phyloP scores from a whole-genome alignment of 192 early-diverging fungal genomes.

The Rhizophagus clarus region DNA sequence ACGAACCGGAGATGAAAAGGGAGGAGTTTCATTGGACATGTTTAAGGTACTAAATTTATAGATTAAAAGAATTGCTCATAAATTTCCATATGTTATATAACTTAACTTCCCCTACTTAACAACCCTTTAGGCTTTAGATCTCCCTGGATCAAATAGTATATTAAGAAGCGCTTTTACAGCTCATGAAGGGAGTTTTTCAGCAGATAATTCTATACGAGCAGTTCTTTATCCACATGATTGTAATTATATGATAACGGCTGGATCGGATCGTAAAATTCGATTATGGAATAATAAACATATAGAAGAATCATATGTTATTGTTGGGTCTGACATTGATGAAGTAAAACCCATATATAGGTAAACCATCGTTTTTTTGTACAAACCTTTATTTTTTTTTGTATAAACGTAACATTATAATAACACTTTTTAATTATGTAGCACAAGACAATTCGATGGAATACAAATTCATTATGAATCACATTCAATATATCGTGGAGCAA shows the following conservation, averaged over 20 bases:
- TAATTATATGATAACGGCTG: constrained; percentile 73
- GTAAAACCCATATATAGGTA: constrained; percentile 66
- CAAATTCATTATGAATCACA: constrained; percentile 60
- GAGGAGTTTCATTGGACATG: constrained; percentile 43
- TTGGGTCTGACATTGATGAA: constrained; percentile 60
- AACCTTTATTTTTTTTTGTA: not conserved
- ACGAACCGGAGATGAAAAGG: constrained; percentile 51
- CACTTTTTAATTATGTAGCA: constrained; percentile 41
- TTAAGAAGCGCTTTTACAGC: constrained; percentile 58
- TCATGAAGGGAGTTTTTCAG: constrained; percentile 55
- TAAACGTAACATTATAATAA: not conserved
- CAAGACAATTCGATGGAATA: constrained; percentile 57
- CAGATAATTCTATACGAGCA: constrained; percentile 62
- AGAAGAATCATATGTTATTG: constrained; percentile 76
- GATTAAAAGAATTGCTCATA: constrained; percentile 2
- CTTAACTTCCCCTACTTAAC: not conserved
- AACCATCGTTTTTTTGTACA: not conserved
- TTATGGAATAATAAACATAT: constrained; percentile 74
- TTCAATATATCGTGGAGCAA: constrained; percentile 15
- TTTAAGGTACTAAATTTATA: constrained; percentile 52
- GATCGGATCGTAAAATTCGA: constrained; percentile 85
- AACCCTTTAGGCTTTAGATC: constrained; percentile 35
- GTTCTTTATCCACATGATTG: constrained; percentile 52
- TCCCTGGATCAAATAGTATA: constrained; percentile 51
- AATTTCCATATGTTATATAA: not conserved